A percentile compares a stretch with the other conserved stretches of the same genome.
Evolutionary conservation across 805 yeast genomes (phyloP).

Genomic region (Wickerhamomyces queroliae): DNA sequence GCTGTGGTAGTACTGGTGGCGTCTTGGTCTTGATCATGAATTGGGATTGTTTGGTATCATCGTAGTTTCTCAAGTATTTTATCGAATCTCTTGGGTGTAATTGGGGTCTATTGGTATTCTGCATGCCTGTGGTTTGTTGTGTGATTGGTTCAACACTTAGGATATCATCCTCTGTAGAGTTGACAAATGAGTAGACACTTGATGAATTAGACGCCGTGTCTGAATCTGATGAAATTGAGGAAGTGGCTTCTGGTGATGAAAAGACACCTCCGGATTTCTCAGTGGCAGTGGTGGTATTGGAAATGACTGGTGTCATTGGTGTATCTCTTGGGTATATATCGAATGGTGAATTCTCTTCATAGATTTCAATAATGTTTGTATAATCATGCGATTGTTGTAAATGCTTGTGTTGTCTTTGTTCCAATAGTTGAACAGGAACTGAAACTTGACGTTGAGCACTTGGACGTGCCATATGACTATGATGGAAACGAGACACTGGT

Average conservation of each 20-base stretch:
- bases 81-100: conserved; percentile 4
- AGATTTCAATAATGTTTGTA: conserved; percentile 1
- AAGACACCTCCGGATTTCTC: no score
- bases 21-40: background rate
- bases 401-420: background rate
- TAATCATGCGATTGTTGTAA: background rate
- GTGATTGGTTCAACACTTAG: background rate
- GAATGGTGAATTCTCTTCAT: conserved; percentile 2
- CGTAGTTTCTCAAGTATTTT: conserved; percentile 1
- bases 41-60: background rate
- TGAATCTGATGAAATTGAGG: background rate
- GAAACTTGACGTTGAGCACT: background rate
- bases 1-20: background rate
- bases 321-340: background rate
- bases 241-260: background rate
- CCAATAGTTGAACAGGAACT: background rate
- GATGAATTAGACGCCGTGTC: conserved; percentile 1
- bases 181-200: background rate
- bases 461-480: background rate
- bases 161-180: background rate
- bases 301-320: background rate
- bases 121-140: background rate
- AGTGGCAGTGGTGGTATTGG: background rate
- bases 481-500: background rate
- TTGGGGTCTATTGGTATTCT: background rate